Evolutionary conservation across 768 basidiomycete genomes (phyloP).

Genomic region (Lactarius trivialis): DNA sequence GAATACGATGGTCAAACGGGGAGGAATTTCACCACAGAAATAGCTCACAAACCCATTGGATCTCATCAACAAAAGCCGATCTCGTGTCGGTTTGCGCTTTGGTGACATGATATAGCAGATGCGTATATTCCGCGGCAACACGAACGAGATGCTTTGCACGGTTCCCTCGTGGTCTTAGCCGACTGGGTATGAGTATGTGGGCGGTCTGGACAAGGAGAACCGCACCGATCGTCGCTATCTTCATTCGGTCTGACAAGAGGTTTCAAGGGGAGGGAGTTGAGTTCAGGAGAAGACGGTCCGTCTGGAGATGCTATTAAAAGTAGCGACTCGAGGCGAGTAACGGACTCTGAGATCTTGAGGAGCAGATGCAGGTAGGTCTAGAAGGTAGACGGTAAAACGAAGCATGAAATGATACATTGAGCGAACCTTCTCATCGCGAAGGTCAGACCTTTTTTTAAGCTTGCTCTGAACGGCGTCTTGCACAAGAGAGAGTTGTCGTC

Average conservation of each 20-base stretch:
- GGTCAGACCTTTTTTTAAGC: constrained; percentile 59
- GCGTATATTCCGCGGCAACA: constrained; percentile 86
- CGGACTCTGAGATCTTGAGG: constrained; percentile 87
- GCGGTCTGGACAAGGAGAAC: constrained; percentile 26
- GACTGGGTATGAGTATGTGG: neutral
- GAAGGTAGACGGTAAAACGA: neutral
- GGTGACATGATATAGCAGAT: constrained; percentile 81
- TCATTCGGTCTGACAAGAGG: constrained; percentile 32
- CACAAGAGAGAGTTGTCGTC: constrained; percentile 53
- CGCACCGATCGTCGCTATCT: constrained; percentile 41
- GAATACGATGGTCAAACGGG: constrained; percentile 13
- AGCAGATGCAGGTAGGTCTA: constrained; percentile 82
- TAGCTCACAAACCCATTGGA: constrained; percentile 66
- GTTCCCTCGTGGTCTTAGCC: constrained; percentile 47
- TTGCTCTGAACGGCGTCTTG: constrained; percentile 75
- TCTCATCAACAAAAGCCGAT: constrained; percentile 73
- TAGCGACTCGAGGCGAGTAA: constrained; percentile 81
- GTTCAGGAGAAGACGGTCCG: constrained; percentile 32
- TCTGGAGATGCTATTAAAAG: constrained; percentile 60
- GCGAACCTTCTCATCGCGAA: constrained; percentile 82
- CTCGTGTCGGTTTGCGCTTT: constrained; percentile 67
- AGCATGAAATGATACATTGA: constrained; percentile 7
- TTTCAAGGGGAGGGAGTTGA: constrained; percentile 29
- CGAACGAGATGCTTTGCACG: constrained; percentile 76
- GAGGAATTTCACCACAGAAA: constrained; percentile 18